Percentiles rank a stretch among this genome's conserved stretches.
These are phyloP conservation scores for Coemansia sp. DNA, from an alignment of 192 early-diverging fungal genomes.

Conservation along the genomic window DNA sequence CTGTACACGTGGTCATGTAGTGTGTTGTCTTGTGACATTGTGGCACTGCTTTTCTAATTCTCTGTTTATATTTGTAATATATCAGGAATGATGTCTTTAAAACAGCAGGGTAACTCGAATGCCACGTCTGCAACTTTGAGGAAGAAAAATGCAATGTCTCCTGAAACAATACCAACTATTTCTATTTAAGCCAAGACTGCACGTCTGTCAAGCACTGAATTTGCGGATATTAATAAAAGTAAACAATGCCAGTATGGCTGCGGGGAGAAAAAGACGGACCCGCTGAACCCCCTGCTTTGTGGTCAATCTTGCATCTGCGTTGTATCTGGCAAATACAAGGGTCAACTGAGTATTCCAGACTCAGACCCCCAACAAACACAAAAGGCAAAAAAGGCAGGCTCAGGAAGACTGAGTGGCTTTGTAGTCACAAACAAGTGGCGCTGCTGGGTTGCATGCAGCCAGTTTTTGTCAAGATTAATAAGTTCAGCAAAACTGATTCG, in stretches of 20 bases:
- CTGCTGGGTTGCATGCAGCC: neutral
- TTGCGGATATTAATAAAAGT: neutral
- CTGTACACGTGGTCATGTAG: no score
- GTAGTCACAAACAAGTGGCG: neutral
- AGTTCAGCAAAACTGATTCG: neutral
- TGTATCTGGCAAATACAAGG: no score
- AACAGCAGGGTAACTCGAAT: neutral
- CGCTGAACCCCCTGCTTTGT: neutral
- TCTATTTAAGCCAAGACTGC: neutral
- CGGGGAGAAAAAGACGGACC: neutral
- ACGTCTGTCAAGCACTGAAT: neutral
- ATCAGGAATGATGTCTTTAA: neutral
- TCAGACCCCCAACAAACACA: neutral
- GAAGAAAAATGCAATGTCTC: neutral
- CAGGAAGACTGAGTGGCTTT: neutral
- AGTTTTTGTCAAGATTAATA: neutral
- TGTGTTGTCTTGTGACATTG: no score
- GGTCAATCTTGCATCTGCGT: no score
- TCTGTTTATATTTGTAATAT: no score
- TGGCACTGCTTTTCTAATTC: neutral
- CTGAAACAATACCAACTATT: neutral
- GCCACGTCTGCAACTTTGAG: neutral
- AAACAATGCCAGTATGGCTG: neutral
- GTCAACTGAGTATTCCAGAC: neutral
- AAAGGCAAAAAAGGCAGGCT: neutral